Evolutionary conservation across 306 rosid genomes (phyloP).

Genomic region (Cicer chorassanicum): DNA sequence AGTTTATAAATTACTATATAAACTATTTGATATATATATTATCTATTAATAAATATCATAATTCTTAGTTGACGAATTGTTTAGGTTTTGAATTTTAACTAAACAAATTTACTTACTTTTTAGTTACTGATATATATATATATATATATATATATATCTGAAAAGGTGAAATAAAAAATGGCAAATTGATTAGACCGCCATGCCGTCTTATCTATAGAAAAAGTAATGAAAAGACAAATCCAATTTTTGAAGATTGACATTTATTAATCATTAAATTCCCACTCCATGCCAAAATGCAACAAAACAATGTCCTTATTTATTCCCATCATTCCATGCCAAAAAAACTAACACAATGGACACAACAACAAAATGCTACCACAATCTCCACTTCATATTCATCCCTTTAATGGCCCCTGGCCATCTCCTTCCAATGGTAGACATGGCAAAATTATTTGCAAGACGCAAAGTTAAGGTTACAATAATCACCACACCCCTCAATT

Average conservation of each 20-base stretch:
- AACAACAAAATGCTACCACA: conserved; percentile 1
- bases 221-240: not conserved
- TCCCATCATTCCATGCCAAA: not conserved
- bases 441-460: conserved; percentile 57
- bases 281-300: not conserved
- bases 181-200: not conserved
- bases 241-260: not conserved
- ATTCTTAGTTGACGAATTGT: too few relatives aligned
- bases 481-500: conserved; percentile 65
- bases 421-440: conserved; percentile 69
- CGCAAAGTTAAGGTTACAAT: conserved; percentile 56
- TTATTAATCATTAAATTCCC: not conserved
- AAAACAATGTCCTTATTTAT: not conserved
- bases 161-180: too few relatives aligned
- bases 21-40: too few relatives aligned
- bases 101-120: too few relatives aligned
- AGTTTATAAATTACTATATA: too few relatives aligned
- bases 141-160: too few relatives aligned
- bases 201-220: not conserved
- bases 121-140: too few relatives aligned
- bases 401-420: conserved; percentile 81
- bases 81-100: too few relatives aligned
- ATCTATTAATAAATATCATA: too few relatives aligned
- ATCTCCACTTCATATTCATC: conserved; percentile 61
- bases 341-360: conserved; percentile 39